Conservation (phyloP, 2,329 filamentous ascomycete genomes). For the Mycosphaerella sp. region DNA sequence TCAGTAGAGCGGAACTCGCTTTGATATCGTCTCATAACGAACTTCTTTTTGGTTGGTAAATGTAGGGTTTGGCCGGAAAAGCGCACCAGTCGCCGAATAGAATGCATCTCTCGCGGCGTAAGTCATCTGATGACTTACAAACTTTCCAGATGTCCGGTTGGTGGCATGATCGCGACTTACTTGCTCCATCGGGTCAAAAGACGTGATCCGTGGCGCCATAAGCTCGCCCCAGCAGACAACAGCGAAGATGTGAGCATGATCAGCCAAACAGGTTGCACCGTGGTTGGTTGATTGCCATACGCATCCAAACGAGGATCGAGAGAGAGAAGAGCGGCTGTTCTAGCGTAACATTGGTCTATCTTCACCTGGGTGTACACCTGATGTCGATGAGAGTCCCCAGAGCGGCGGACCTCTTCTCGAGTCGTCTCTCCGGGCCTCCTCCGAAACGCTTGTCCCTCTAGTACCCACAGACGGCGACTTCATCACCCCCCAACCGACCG, state of each 20-base stretch:
- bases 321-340: slow-evolving; percentile 14
- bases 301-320: slow-evolving; percentile 43
- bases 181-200: slow-evolving; percentile 56
- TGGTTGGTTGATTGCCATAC: slow-evolving; percentile 57
- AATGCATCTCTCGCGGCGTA: no score
- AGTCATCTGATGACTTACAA: background rate
- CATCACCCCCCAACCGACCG: slow-evolving; percentile 1
- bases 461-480: background rate
- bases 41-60: slow-evolving; percentile 58
- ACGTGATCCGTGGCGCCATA: slow-evolving; percentile 53
- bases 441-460: background rate
- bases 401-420: background rate
- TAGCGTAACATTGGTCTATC: slow-evolving; percentile 12
- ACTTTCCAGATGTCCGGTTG: slow-evolving; percentile 57
- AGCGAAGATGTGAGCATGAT: slow-evolving; percentile 56
- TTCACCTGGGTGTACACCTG: slow-evolving; percentile 13
- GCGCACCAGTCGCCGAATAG: slow-evolving; percentile 51
- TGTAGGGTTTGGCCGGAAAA: slow-evolving; percentile 61
- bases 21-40: slow-evolving; percentile 61
- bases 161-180: slow-evolving; percentile 60
- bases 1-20: slow-evolving; percentile 59
- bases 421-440: background rate
- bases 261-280: slow-evolving; percentile 58
- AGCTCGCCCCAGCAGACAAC: slow-evolving; percentile 49
- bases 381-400: background rate